Conservation (phyloP, 2,329 filamentous ascomycete species). For the Whalleya microplaca region DNA sequence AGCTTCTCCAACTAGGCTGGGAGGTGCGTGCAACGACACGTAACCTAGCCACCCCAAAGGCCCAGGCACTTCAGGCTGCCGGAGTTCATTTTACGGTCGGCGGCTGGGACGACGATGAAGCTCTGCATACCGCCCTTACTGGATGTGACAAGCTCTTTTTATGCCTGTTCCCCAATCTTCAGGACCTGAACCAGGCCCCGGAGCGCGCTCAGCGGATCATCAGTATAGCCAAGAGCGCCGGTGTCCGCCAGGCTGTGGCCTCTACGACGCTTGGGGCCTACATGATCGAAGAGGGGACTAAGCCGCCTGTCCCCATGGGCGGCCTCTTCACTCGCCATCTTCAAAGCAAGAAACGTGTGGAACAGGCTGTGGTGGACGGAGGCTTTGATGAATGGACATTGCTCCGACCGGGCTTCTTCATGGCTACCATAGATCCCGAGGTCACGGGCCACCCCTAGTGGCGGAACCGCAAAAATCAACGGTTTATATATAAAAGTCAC, state of each 20-base stretch:
- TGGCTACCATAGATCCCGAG: too few relatives aligned
- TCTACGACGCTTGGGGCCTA: slow-evolving; percentile 8
- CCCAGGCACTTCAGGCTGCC: slow-evolving; percentile 6
- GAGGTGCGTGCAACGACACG: slow-evolving; percentile 21
- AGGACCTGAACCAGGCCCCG: slow-evolving; percentile 5
- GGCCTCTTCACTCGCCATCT: slow-evolving; percentile 4
- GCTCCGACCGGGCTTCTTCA: slow-evolving; percentile 20
- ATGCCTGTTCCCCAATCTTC: slow-evolving; percentile 16
- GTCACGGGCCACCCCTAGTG: too few relatives aligned
- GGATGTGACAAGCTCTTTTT: slow-evolving; percentile 28
- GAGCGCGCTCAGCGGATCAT: slow-evolving; percentile 21
- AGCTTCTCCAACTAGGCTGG: slow-evolving; percentile 19
- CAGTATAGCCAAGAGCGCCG: slow-evolving; percentile 22
- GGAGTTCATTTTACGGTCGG: slow-evolving; percentile 24
- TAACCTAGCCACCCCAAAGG: slow-evolving; percentile 10
- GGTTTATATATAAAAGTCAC: too few relatives aligned
- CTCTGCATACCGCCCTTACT: slow-evolving; percentile 11
- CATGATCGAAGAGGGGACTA: not conserved
- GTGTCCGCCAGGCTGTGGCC: slow-evolving; percentile 24
- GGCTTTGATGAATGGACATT: slow-evolving; percentile 25
- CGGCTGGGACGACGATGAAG: slow-evolving; percentile 24
- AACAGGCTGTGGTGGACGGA: slow-evolving; percentile 7
- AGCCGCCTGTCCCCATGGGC: not conserved
- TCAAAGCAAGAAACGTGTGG: slow-evolving; percentile 17
- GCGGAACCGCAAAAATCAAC: too few relatives aligned